Evolutionary conservation across 352 stramenopile genomes (phyloP).

Genomic region (Pythium plurisporium): DNA sequence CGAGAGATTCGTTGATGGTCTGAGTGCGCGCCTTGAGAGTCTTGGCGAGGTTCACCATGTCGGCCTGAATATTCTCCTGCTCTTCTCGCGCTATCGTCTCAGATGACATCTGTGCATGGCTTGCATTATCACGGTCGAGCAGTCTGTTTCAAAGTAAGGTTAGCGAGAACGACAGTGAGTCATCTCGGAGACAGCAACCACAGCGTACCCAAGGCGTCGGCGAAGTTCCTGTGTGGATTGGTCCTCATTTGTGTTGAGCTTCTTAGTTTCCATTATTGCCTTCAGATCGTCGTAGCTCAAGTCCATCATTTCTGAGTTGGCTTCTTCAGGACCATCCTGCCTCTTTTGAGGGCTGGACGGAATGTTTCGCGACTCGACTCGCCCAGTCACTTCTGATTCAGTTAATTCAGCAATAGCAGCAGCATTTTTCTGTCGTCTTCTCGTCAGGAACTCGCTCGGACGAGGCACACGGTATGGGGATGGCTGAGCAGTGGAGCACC

Average conservation of each 20-base stretch:
- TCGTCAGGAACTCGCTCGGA: constrained; percentile 5
- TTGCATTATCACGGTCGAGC: constrained; percentile 28
- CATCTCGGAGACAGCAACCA: not conserved
- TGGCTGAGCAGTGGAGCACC: not conserved
- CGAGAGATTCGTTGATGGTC: constrained; percentile 67
- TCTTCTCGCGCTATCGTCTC: constrained; percentile 49
- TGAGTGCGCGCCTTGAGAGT: constrained; percentile 71
- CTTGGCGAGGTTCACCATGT: constrained; percentile 70
- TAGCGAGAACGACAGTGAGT: not conserved
- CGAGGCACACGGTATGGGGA: constrained; percentile 1
- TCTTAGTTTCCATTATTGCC: constrained; percentile 44
- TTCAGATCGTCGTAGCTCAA: constrained; percentile 53
- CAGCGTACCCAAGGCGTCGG: constrained; percentile 45
- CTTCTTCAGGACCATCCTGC: not conserved
- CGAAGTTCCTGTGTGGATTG: constrained; percentile 53
- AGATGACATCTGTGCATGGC: constrained; percentile 26
- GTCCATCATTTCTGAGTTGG: constrained; percentile 9
- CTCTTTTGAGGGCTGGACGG: not conserved
- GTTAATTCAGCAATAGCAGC: not conserved
- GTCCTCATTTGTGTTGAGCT: constrained; percentile 34
- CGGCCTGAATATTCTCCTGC: constrained; percentile 64
- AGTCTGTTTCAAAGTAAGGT: constrained; percentile 18
- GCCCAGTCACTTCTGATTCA: not conserved
- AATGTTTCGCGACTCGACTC: not conserved
- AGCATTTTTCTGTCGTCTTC: not conserved